phyloP scores from a whole-genome alignment of 306 rosid genomes.

The Trifolium dubium region DNA sequence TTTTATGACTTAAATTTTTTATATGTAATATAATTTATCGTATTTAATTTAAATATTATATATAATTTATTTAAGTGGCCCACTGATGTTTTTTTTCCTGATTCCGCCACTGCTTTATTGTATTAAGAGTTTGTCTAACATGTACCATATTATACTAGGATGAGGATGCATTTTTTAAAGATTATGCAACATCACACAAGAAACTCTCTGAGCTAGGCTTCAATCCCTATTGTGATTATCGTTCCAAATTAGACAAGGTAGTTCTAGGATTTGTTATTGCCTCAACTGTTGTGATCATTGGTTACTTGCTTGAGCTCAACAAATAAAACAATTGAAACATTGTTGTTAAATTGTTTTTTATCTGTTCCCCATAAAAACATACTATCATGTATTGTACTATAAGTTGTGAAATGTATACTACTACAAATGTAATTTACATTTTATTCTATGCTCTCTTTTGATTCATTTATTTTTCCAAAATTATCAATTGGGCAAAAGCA shows the following conservation, averaged over 20 bases:
- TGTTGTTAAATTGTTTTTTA: neutral
- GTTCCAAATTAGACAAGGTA: constrained; percentile 34
- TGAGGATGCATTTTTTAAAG: constrained; percentile 68
- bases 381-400: neutral
- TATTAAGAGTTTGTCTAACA: no score
- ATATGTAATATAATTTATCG: no score
- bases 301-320: constrained; percentile 56
- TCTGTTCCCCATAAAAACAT: neutral
- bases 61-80: no score
- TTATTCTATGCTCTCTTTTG: no score
- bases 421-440: neutral
- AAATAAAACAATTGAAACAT: constrained; percentile 42
- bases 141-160: constrained; percentile 45
- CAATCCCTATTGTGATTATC: constrained; percentile 23
- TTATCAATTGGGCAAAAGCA: neutral
- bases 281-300: constrained; percentile 56
- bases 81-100: no score
- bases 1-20: no score
- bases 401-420: neutral
- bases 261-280: constrained; percentile 46
- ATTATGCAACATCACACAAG: constrained; percentile 82
- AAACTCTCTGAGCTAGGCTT: constrained; percentile 86
- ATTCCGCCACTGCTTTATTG: no score
- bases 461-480: neutral
- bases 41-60: no score